phyloP scores from a whole-genome alignment of 106 monocot genomes.

The Chionographis japonica region DNA sequence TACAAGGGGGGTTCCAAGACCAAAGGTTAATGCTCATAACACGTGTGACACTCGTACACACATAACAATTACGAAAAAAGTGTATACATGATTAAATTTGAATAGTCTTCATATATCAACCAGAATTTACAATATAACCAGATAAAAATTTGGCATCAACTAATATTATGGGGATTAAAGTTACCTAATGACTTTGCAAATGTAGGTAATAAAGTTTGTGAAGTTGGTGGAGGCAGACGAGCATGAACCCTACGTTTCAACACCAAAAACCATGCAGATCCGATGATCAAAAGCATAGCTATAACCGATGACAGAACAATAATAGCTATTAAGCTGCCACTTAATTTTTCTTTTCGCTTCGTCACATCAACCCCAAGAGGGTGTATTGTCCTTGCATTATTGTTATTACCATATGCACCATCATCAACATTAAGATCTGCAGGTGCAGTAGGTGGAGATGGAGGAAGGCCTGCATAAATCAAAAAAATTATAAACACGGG shows the following conservation, averaged over 20 bases:
- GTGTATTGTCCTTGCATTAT: slow-evolving; percentile 33
- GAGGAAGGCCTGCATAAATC: slow-evolving; percentile 60
- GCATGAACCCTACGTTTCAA: slow-evolving; percentile 24
- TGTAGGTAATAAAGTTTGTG: slow-evolving; percentile 17
- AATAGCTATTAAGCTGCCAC: slow-evolving; percentile 37
- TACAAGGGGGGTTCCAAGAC: too few relatives aligned
- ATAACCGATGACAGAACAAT: slow-evolving; percentile 47
- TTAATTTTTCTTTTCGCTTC: slow-evolving; percentile 40
- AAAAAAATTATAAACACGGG: not conserved
- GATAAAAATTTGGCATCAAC: too few relatives aligned
- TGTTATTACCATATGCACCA: slow-evolving; percentile 22
- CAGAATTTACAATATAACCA: not conserved
- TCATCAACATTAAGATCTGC: slow-evolving; percentile 13
- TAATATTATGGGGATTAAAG: not conserved
- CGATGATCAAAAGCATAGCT: slow-evolving; percentile 42
- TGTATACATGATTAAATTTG: too few relatives aligned
- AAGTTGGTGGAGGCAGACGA: not conserved
- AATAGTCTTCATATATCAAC: too few relatives aligned
- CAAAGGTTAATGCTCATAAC: too few relatives aligned
- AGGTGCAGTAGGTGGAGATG: slow-evolving; percentile 51
- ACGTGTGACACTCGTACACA: too few relatives aligned
- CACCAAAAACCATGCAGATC: slow-evolving; percentile 43
- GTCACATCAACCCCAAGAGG: slow-evolving; percentile 71
- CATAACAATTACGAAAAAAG: too few relatives aligned
- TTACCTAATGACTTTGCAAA: slow-evolving; percentile 54